Evolutionary conservation across 2,329 filamentous ascomycete species (phyloP), one percentile per base, ranked within the genome.

Genomic region (Penicillium sp.): DNA sequence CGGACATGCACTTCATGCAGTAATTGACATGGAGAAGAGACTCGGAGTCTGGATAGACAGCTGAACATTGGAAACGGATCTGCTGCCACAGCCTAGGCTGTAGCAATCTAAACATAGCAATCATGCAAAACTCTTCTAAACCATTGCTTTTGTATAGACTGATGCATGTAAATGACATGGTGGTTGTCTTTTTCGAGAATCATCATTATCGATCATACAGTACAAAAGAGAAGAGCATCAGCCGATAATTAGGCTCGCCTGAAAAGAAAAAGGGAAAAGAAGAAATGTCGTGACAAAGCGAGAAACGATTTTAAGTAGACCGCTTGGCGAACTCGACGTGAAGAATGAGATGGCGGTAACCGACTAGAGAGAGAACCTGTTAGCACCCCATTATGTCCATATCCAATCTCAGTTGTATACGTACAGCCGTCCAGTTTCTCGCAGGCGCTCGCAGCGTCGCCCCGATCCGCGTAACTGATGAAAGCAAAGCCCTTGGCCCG

Each of bases 401-500:
- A 5, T 19, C 35, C 55, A 42, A 39, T 54, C 33, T 49, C 22
- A 22, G 45, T 29, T 35, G 19, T 33, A 51, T 48, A 81, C 82
- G 76, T 81, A 85, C 82, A 97, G 71, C 95, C 95, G 79, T 99
- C 95, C 91, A 99, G 93, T 85, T 96, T 97, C 80, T 90, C 89
- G 81, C 91, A 96, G 42, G 95, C 95, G 81, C 90, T 90, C 68
- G 90, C 90, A 66, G 95, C 95, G 77, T 99, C 95, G 66, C 83
- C 78, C 67, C 95, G 84, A 76, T 99, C 95, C 59, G 89, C 90
- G 74, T 95, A 99, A 78, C 91, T 96, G 83, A 99, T 96, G 77
- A 99, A 99, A 26, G 96, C 96, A 76, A 99, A 99, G 62, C 95
- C 95, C 87, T 99, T 99, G 68, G 95, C 95, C 75, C 93, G 82